Evolutionary conservation across 495 filamentous ascomycete species (phyloP), one percentile per base, ranked within the genome.

Genomic region (Xylaria castorea): DNA sequence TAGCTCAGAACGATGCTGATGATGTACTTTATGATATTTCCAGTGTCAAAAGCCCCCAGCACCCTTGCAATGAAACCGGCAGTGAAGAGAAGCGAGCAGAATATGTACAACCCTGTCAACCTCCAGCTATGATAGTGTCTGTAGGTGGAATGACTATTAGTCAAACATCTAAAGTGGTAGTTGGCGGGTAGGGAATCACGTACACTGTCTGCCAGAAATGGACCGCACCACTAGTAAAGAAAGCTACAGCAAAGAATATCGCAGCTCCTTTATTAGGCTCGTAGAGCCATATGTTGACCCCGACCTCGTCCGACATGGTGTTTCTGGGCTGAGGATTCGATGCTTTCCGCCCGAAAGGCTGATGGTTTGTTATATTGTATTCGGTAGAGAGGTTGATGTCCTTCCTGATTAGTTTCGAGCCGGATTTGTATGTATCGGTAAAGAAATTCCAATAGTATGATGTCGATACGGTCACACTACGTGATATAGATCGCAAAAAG

Each of bases 211-310:
- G 91, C 75, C 87, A 93, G 27, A 82, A 74, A 75, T 94, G 92
- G 14, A 84, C 78, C 11, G 79, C 44, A 0, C 89, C 90, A 5
- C 90, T 92, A 1, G 86, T 72, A 1, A 85, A 78, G 77, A 92
- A 94, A 7, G 92, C 85, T 27, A 91, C 80, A 11, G 89, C 86
- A 74, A 92, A 93, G 66, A 90, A 87, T 40, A 93, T 85, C 0
- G 92, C 88, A 2, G 91, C 91, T 4, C 85, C 91, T 80, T 93
- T 91, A 76, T 92, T 93, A 0, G 92, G 92, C 22, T 90, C 91
- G 81, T 93, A 94, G 78, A 89, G 90, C 87, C 88, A 94, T 51
- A 89, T 77, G 75, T 89, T 92, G 22, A 81, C 84, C 12, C 80
- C 71, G 55, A 87, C 85, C 32, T 83, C 83, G 61, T 79, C 71